Evolutionary conservation across 306 rosid species (phyloP), one percentile per base, ranked within the genome.

Genomic region (Dicorynia guianensis): DNA sequence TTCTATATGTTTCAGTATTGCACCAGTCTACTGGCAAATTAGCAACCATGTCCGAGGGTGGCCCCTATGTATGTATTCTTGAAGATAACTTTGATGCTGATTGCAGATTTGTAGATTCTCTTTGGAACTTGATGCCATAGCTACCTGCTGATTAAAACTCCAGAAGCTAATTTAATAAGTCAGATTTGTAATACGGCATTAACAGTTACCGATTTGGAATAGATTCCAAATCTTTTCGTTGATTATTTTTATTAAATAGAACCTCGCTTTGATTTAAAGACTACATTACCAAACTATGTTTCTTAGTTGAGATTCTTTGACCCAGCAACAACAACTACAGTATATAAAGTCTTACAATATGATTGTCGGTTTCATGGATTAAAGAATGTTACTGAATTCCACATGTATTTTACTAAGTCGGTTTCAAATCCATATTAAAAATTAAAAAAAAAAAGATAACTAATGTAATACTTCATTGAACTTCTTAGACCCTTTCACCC

Each of bases 1-100:
- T 68, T 56, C 47, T 17, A 36, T 15, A 38, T 69, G 3, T 59
- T 80, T 59, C 58, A 66, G 77, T 44, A 62, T 70, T 56, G 18
- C 1, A 34, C 1, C 6, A 53, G 14, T 25, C 30, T 15, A 19
- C 10, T 17, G 49, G 7, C 73, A 71, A 35, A 17, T n/a, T 38
- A 66, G 34, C 57, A 66, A 66, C 35, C 60, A 4, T 63, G 43
- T 49, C 78, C 17, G 3, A 20, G 17, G 7, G 17, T 73, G 79
- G 49, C 52, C 64, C 79, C 43, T 10, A 6, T 38, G 0, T 5
- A 13, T 49, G 63, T 71, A 63, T 56, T 44, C 47, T 71, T 49
- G 10, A 19, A 48, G 52, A 19, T 4, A 3, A 42, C 7, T 33
- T 25, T 25, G 30, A 25, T 25, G 30, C 30, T 25, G 30, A 25